A percentile compares a stretch with the other conserved stretches of the same genome.
phyloP scores from a whole-genome alignment of 192 early-diverging fungal genomes.

The Coemansia umbellata region DNA sequence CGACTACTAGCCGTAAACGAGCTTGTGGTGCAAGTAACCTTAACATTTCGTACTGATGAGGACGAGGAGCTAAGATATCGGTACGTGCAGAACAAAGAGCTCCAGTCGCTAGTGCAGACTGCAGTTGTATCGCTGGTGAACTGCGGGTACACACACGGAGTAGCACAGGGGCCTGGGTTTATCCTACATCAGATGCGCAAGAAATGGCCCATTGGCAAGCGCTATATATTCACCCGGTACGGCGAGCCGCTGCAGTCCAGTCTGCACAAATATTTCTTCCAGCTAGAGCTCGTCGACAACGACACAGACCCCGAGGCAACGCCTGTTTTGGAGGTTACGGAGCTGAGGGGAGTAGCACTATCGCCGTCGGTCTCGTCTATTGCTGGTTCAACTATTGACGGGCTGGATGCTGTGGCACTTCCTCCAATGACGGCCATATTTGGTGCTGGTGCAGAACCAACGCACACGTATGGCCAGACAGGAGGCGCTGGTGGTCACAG shows the following conservation, averaged over 20 bases:
- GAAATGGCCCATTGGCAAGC: conserved; percentile 47
- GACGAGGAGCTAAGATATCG: conserved; percentile 44
- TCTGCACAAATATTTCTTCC: conserved; percentile 50
- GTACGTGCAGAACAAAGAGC: conserved; percentile 20
- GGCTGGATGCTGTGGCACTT: conserved; percentile 35
- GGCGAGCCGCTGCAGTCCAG: conserved; percentile 49
- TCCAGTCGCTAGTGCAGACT: conserved; percentile 40
- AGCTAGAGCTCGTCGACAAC: conserved; percentile 43
- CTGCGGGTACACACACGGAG: conserved; percentile 40
- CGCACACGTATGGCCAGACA: neutral
- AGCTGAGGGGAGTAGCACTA: conserved; percentile 23
- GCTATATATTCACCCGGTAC: conserved; percentile 47
- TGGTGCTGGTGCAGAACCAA: neutral
- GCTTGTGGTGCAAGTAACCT: conserved; percentile 41
- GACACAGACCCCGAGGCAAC: neutral
- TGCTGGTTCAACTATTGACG: conserved; percentile 46
- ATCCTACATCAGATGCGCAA: conserved; percentile 47
- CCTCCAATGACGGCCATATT: conserved; percentile 29
- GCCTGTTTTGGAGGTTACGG: conserved; percentile 32
- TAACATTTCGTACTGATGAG: conserved; percentile 40
- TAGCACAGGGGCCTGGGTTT: conserved; percentile 42
- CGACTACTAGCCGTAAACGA: conserved; percentile 41
- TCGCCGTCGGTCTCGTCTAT: conserved; percentile 37
- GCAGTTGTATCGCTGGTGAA: conserved; percentile 45
- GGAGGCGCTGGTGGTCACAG: conserved; percentile 2